Base-by-base conservation (phyloP, 2,329 filamentous ascomycete species). In the Cytospora leucostoma region DNA sequence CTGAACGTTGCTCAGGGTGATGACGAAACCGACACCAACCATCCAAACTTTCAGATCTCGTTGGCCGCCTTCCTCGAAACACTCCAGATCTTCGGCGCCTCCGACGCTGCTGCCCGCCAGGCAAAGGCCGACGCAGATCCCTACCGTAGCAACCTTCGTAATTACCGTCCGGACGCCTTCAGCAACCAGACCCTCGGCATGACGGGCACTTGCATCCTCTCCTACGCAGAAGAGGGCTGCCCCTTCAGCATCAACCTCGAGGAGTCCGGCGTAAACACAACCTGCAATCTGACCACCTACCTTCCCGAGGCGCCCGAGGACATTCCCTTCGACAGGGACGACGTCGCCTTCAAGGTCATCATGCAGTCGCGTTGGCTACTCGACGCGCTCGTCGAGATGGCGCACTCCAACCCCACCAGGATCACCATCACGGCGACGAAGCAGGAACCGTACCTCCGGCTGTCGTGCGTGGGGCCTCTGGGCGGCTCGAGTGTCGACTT, bases 1-100 rank as follows among this genome's bases (percentile, higher is more conserved):
- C 90, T 92, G 74, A 88, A 88, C 67, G 80, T 78, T 64, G 78
- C 74, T 33, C 69, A 67, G 7, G 73, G 72, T 12, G 73, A 77
- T 15, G 77, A 79, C 21, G 77, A 77, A 5, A 76, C 76, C 19
- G 71, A 75, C 0, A 63, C 73, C 1, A 74, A 80, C 4, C 82
- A 85, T 35, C 88, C 91, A 8, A 85, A 84, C 58, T 99, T 99
- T 73, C 89, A 96, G 73, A 89, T 98, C 67, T 95, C 93, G 2
- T 84, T 99, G 10, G 83, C 89, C 5, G 91, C 94, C 19, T 84
- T 99, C 3, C 85, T 99, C 59, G 95, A 98, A 77, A 96, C 94
- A 0, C 83, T 99, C 8, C 94, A 97, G 72, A 98, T 99, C 56
- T 96, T 99, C 71, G 92, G 92, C 56, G 87, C 93, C n/a, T 85